These are phyloP conservation scores for Elongisporangium anandrum DNA, from an alignment of 352 stramenopile genomes.

Conservation along the genomic window DNA sequence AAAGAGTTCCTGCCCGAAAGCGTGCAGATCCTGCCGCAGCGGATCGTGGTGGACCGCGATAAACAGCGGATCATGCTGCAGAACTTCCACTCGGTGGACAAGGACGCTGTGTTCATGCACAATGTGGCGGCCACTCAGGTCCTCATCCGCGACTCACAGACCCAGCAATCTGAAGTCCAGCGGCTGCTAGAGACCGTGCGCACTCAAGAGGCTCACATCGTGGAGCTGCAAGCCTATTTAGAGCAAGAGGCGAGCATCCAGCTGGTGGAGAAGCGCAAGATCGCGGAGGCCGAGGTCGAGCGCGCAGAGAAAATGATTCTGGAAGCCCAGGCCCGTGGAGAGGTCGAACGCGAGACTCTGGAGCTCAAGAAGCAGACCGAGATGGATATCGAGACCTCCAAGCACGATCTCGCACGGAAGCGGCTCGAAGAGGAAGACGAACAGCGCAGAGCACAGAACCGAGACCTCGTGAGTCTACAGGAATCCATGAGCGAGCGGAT, in stretches of 20 bases:
- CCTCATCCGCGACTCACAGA: slow-evolving; percentile 40
- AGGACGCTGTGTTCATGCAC: slow-evolving; percentile 90
- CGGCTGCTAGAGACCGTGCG: slow-evolving; percentile 15
- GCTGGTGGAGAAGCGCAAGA: slow-evolving; percentile 55
- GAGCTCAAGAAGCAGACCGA: slow-evolving; percentile 39
- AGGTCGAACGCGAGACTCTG: slow-evolving; percentile 54
- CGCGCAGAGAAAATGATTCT: slow-evolving; percentile 34
- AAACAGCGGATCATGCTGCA: slow-evolving; percentile 61
- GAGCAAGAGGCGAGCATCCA: slow-evolving; percentile 63
- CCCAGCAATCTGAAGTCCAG: slow-evolving; percentile 28
- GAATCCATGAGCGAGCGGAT: slow-evolving; percentile 55
- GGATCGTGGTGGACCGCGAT: slow-evolving; percentile 45
- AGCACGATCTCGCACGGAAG: slow-evolving; percentile 43
- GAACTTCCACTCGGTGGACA: slow-evolving; percentile 87
- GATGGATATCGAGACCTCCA: slow-evolving; percentile 39
- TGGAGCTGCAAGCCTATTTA: slow-evolving; percentile 44
- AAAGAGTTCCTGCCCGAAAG: slow-evolving; percentile 56
- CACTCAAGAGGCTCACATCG: slow-evolving; percentile 27
- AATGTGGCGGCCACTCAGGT: slow-evolving; percentile 87
- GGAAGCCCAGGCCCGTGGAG: slow-evolving; percentile 26
- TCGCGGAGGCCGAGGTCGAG: slow-evolving; percentile 34
- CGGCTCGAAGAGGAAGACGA: slow-evolving; percentile 41
- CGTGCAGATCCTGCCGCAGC: slow-evolving; percentile 60
- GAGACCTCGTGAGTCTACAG: slow-evolving; percentile 53
- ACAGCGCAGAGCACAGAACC: slow-evolving; percentile 42